phyloP scores from a whole-genome alignment of 306 rosid species.

The Quercus dentata region DNA sequence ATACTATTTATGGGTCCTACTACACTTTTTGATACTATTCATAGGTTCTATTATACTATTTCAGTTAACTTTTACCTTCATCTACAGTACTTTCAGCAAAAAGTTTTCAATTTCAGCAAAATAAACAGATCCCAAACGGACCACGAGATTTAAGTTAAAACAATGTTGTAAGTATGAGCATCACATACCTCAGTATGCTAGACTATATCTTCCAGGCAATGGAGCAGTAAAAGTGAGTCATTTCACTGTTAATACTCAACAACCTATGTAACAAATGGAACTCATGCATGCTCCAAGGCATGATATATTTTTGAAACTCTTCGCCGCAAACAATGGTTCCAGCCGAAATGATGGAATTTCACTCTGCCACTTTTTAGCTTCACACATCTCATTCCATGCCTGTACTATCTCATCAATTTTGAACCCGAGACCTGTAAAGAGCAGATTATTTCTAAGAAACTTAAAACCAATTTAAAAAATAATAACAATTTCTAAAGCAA shows the following conservation, averaged over 20 bases:
- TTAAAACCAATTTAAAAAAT: not conserved
- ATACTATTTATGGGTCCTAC: accelerated
- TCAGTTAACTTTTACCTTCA: no score
- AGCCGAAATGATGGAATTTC: constrained; percentile 80
- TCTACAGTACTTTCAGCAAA: no score
- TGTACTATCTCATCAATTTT: constrained; percentile 79
- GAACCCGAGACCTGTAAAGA: constrained; percentile 62
- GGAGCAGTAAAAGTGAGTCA: constrained; percentile 20
- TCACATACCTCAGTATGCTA: constrained; percentile 44
- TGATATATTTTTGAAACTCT: constrained; percentile 64
- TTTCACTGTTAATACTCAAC: constrained; percentile 13
- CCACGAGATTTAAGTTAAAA: not conserved
- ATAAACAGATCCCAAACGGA: no score
- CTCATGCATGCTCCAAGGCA: constrained; percentile 66
- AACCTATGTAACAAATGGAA: constrained; percentile 15
- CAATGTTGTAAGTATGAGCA: not conserved
- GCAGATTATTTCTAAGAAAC: not conserved
- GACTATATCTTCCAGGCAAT: constrained; percentile 22
- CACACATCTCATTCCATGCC: constrained; percentile 88
- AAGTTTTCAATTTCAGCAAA: no score
- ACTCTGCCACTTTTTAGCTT: constrained; percentile 70
- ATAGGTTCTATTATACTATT: accelerated
- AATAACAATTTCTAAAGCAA: not conserved
- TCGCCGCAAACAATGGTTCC: constrained; percentile 74
- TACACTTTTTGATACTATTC: no score